Conservation (phyloP, 2,329 filamentous ascomycete species). For the Phyllachora maydis region DNA sequence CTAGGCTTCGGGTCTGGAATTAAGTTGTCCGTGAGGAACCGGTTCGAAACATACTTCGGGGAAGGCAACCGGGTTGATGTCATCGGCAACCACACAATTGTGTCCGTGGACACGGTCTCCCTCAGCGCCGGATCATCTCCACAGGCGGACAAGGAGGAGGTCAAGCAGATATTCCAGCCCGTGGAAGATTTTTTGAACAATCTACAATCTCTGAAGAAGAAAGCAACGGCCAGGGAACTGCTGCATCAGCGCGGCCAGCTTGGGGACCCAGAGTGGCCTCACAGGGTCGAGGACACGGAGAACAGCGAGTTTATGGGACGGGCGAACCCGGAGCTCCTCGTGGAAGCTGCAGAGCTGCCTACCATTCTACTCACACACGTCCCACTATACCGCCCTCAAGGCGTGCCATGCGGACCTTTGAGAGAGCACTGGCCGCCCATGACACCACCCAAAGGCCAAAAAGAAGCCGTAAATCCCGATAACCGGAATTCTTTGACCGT, state of each 20-base stretch:
- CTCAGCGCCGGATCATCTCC: constrained; percentile 48
- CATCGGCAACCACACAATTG: constrained; percentile 85
- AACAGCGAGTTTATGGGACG: constrained; percentile 20
- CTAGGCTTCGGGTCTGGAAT: constrained; percentile 77
- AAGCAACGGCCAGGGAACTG: constrained; percentile 49
- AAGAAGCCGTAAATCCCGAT: constrained; percentile 32
- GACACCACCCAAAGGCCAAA: constrained; percentile 36
- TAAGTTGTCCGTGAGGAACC: constrained; percentile 56
- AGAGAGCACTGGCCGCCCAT: constrained; percentile 69
- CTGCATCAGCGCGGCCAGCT: constrained; percentile 39
- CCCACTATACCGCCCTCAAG: constrained; percentile 62
- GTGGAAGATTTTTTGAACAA: constrained; percentile 55
- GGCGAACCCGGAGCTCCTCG: constrained; percentile 18
- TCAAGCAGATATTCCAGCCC: constrained; percentile 51
- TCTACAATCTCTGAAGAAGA: constrained; percentile 42
- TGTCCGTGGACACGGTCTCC: constrained; percentile 77
- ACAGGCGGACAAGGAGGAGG: constrained; percentile 26
- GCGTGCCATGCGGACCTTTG: constrained; percentile 70
- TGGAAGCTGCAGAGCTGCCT: constrained; percentile 44
- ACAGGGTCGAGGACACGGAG: constrained; percentile 37
- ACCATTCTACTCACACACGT: constrained; percentile 83
- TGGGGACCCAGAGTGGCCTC: constrained; percentile 31
- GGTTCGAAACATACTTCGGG: constrained; percentile 79
- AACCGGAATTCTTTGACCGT: constrained; percentile 63
- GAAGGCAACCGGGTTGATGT: constrained; percentile 81